Base-by-base conservation (phyloP, 139 green algal species). In the Tetraselmis striata region DNA sequence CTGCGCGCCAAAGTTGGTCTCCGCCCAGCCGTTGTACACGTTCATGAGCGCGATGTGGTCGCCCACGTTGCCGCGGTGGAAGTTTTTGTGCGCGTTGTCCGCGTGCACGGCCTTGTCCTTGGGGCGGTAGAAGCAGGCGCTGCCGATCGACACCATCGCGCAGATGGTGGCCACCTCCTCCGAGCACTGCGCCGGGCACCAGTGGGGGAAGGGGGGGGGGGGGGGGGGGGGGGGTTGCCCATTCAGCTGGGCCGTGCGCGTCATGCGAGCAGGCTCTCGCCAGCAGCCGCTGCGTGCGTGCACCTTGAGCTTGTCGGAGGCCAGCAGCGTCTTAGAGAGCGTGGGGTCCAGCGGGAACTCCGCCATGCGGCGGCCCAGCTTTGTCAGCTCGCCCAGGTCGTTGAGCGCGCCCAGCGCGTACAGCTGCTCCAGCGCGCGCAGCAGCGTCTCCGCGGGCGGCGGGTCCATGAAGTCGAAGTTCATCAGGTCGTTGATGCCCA, bases 291-390 rank as follows among this genome's bases (percentile, higher is more conserved):
- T n/a, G n/a, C n/a, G n/a, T n/a, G n/a, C n/a, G n/a, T n/a, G n/a
- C n/a, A 96, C 95, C 76, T 88, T 81, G 81, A 94, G 96, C 28
- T 93, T 93, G 82, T 98, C 94, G 31, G 83, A 87, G 23, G 94
- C 93, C 1, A 98, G 90, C 31, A 99, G 87, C 80, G 93, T 96
- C 89, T 99, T 99, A 75, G 91, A 87, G 28, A 99, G 93, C 95
- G 97, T 96, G 32, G 96, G 96, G 88, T 99, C 96, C 74, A 99
- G 87, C 1, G 96, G 96, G 84, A 99, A 98, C 89, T 99, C 96
- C 0, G 96, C 96, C 96, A 99, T 99, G 82, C 94, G 90, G 27
- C 96, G 87, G 23, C 96, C 94, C 80, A 97, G 85, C 83, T 95
- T 97, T 26, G 95, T 98, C 76, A 98, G 87, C 89, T 97, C 94